These are phyloP conservation scores for Epichloe gansuensis DNA, from an alignment of 2,329 filamentous ascomycete genomes.

Conservation along the genomic window DNA sequence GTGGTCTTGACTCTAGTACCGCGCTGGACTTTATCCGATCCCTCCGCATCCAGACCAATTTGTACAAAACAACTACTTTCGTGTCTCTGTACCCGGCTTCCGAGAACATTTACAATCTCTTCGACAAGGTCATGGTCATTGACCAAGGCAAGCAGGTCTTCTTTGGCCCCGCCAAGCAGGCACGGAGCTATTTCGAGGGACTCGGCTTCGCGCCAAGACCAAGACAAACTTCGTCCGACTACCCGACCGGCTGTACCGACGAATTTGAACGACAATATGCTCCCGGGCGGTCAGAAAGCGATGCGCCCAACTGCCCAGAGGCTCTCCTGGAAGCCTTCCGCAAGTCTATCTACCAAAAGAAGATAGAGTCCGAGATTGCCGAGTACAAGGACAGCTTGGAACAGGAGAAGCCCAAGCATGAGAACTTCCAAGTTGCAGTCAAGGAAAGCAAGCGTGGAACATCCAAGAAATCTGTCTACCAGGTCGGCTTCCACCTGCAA, in stretches of 20 bases:
- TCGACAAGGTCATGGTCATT: constrained; percentile 77
- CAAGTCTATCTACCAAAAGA: constrained; percentile 44
- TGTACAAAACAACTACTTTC: constrained; percentile 73
- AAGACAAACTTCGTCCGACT: constrained; percentile 70
- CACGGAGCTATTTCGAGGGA: constrained; percentile 60
- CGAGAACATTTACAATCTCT: constrained; percentile 65
- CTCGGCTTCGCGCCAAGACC: constrained; percentile 64
- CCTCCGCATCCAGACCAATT: constrained; percentile 67
- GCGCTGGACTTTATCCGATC: constrained; percentile 56
- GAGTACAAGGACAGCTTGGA: constrained; percentile 53
- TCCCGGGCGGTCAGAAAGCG: constrained; percentile 47
- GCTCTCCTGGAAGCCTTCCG: constrained; percentile 58
- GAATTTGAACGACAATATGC: constrained; percentile 72
- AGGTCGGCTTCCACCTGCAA: constrained; percentile 70
- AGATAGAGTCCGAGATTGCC: constrained; percentile 52
- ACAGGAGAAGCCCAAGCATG: constrained; percentile 52
- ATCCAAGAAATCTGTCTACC: constrained; percentile 67
- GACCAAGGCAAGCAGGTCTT: constrained; percentile 64
- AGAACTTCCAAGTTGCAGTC: constrained; percentile 67
- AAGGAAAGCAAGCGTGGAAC: constrained; percentile 65
- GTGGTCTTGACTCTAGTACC: constrained; percentile 55
- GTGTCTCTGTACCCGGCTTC: constrained; percentile 79
- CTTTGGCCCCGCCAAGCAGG: constrained; percentile 56
- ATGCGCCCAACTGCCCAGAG: constrained; percentile 57
- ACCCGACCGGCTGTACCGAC: constrained; percentile 70